Percentiles rank a stretch among this genome's conserved stretches.
Conservation (phyloP, 2,329 filamentous ascomycete genomes). For the Pezizomycotina sp. region DNA sequence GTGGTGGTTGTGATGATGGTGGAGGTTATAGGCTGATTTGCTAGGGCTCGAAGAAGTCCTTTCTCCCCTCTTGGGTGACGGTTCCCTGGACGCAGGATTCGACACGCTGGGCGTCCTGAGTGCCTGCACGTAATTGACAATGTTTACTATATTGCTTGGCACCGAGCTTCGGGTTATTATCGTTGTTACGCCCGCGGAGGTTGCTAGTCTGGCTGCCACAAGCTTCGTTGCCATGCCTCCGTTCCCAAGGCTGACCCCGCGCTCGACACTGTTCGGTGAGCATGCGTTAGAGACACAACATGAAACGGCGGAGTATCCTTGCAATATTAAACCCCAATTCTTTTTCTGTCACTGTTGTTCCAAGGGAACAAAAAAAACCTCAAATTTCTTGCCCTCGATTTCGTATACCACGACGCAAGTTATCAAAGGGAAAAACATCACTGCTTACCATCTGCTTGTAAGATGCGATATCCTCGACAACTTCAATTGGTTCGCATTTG, state of each 20-base stretch:
- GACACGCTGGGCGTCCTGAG: constrained; percentile 32
- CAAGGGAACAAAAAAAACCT: too few relatives aligned
- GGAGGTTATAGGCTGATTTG: constrained; percentile 1
- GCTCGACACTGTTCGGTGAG: constrained; percentile 49
- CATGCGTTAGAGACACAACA: constrained; percentile 4
- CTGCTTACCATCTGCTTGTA: constrained; percentile 61
- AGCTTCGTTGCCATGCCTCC: constrained; percentile 98
- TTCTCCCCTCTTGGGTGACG: constrained; percentile 22
- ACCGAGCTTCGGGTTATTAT: constrained; percentile 89
- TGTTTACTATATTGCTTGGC: constrained; percentile 76
- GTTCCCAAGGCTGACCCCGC: constrained; percentile 79
- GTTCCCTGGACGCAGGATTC: constrained; percentile 9
- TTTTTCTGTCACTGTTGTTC: constrained; percentile 8
- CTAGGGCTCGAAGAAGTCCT: constrained; percentile 1
- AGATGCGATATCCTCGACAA: constrained; percentile 72
- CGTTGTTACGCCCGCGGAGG: constrained; percentile 85
- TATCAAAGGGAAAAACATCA: background rate
- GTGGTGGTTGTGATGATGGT: constrained; percentile 18
- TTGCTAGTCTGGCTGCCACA: constrained; percentile 76
- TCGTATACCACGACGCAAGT: too few relatives aligned
- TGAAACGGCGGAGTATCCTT: too few relatives aligned
- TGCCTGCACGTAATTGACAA: constrained; percentile 64
- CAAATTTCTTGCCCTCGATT: too few relatives aligned
- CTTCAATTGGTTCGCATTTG: constrained; percentile 76
- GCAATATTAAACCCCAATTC: background rate